phyloP scores from a whole-genome alignment of 2,329 filamentous ascomycete genomes.

The Aspergillus versicolor region DNA sequence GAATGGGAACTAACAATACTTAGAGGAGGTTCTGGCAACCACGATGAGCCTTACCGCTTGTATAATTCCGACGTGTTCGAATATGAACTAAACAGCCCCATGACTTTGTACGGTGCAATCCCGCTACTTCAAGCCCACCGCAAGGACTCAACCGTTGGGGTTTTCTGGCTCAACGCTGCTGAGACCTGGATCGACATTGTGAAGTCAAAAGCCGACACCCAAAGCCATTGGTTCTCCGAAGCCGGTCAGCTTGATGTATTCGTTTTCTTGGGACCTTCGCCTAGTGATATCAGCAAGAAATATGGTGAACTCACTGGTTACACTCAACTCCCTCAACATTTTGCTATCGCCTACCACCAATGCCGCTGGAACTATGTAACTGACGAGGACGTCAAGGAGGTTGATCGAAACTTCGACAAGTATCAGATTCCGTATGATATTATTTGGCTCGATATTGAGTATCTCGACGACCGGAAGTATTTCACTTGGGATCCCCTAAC shows the following conservation, averaged over 20 bases:
- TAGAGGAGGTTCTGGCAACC: conserved; percentile 76
- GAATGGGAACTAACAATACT: conserved; percentile 20
- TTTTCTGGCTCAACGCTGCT: conserved; percentile 96
- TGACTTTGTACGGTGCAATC: conserved; percentile 97
- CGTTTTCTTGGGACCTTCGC: conserved; percentile 86
- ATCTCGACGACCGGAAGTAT: conserved; percentile 95
- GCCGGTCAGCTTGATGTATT: conserved; percentile 87
- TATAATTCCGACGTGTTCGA: conserved; percentile 98
- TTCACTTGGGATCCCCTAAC: conserved; percentile 94
- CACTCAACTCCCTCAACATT: conserved; percentile 87
- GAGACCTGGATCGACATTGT: conserved; percentile 97
- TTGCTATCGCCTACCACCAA: conserved; percentile 91
- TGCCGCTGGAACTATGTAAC: conserved; percentile 99
- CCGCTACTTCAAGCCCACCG: conserved; percentile 97
- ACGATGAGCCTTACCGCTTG: conserved; percentile 85
- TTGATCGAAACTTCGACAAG: conserved; percentile 95
- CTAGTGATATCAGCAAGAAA: conserved; percentile 74
- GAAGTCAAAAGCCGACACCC: conserved; percentile 76
- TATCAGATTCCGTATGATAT: conserved; percentile 95
- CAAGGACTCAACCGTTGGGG: conserved; percentile 87
- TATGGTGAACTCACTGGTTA: conserved; percentile 91
- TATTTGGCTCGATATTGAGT: conserved; percentile 98
- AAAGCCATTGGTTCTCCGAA: conserved; percentile 97
- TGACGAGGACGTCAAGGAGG: conserved; percentile 94
- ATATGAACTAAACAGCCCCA: conserved; percentile 93